Evolutionary conservation across 306 rosid species (phyloP).

Genomic region (Fagus sylvatica): DNA sequence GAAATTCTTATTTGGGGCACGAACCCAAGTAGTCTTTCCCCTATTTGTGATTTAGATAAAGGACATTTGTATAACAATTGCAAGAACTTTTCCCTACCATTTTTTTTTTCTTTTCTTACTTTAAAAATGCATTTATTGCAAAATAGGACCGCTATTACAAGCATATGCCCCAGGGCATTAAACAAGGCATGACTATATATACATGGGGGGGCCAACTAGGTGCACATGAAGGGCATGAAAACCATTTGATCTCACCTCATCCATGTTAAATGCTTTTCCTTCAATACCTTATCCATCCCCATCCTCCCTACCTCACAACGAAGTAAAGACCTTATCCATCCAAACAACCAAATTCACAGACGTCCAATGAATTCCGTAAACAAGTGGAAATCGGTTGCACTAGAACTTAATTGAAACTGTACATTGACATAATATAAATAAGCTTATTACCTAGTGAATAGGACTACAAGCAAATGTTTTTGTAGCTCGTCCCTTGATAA

Average conservation of each 20-base stretch:
- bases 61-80: too few species aligned
- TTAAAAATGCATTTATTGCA: too few species aligned
- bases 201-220: neutral
- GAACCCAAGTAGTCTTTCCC: too few species aligned
- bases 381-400: neutral
- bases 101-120: too few species aligned
- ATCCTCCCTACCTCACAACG: neutral
- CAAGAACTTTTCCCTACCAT: too few species aligned
- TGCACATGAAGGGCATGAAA: neutral
- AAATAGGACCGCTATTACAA: too few species aligned
- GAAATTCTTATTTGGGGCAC: too few species aligned
- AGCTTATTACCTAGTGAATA: neutral
- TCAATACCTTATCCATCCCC: constrained; percentile 30
- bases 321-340: neutral
- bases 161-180: too few species aligned
- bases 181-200: too few species aligned
- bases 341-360: constrained; percentile 16
- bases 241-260: neutral
- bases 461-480: neutral
- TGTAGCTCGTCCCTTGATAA: neutral
- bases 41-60: too few species aligned
- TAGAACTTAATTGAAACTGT: neutral
- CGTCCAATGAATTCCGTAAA: constrained; percentile 18
- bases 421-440: constrained; percentile 12
- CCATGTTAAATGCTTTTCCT: neutral